phyloP scores from a whole-genome alignment of 225 moss, liverwort and hornwort genomes.

The Physcomitrium patens region DNA sequence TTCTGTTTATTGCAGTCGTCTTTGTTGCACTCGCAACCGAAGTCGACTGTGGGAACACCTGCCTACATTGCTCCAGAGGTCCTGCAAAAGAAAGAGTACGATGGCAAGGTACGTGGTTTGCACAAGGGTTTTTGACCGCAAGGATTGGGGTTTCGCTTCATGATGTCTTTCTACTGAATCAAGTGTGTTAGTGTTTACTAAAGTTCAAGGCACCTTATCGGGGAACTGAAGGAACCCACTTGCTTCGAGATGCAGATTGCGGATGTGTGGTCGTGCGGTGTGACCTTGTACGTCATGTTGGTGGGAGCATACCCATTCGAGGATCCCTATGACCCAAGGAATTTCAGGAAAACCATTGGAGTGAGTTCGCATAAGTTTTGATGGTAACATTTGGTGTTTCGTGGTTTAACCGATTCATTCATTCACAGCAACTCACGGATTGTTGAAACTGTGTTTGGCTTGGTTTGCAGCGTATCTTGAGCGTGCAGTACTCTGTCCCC shows the following conservation, averaged over 20 bases:
- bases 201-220: neutral
- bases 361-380: slow-evolving; percentile 12
- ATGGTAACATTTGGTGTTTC: neutral
- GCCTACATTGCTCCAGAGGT: slow-evolving; percentile 99
- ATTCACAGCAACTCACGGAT: neutral
- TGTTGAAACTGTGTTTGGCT: neutral
- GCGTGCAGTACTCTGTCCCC: slow-evolving; percentile 97
- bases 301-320: slow-evolving; percentile 99
- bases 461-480: slow-evolving; percentile 74
- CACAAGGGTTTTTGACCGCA: neutral
- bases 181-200: neutral
- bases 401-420: neutral
- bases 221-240: neutral
- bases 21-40: slow-evolving; percentile 90
- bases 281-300: slow-evolving; percentile 97
- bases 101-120: slow-evolving; percentile 75
- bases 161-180: neutral
- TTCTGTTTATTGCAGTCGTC: slow-evolving; percentile 62
- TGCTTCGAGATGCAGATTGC: slow-evolving; percentile 55
- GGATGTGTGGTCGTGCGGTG: slow-evolving; percentile 99
- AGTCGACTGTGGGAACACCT: slow-evolving; percentile 98
- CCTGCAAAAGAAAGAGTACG: slow-evolving; percentile 94
- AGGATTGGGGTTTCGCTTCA: too few species aligned
- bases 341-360: slow-evolving; percentile 94
- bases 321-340: slow-evolving; percentile 95